These are phyloP conservation scores for Apiotrichum siamense DNA, from an alignment of 1,284 basidiomycete species.

Conservation along the genomic window DNA sequence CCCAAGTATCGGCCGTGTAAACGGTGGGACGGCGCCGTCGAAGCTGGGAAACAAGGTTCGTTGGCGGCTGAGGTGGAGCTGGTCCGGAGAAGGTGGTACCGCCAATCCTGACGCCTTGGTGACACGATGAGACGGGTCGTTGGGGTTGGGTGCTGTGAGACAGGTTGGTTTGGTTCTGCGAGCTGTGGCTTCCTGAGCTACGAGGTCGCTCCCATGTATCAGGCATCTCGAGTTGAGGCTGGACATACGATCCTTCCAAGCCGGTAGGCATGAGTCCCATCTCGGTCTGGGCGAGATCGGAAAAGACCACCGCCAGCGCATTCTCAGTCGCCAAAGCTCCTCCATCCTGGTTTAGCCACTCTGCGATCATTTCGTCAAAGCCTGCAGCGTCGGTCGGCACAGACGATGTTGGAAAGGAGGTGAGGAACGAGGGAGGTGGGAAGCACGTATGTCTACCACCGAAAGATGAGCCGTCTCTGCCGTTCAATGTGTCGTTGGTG, in stretches of 20 bases:
- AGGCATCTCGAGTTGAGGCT: not conserved
- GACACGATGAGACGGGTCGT: no score
- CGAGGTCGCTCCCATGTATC: no score
- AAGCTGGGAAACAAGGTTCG: no score
- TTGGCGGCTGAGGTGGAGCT: no score
- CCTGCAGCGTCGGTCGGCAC: not conserved
- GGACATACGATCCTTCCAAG: not conserved
- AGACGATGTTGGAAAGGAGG: not conserved
- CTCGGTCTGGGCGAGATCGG: constrained; percentile 1
- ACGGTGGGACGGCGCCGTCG: no score
- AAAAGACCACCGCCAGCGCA: constrained; percentile 6
- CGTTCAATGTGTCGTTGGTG: not conserved
- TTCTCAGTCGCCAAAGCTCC: constrained; percentile 1
- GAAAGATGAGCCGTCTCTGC: not conserved
- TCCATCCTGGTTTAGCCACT: constrained; percentile 9
- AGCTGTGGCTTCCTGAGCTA: no score
- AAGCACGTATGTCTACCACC: not conserved
- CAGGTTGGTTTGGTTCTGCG: no score
- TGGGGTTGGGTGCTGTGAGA: no score
- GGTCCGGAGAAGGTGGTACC: no score
- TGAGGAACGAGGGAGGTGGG: not conserved
- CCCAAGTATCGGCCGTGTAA: constrained; percentile 5
- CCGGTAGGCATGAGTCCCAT: no score
- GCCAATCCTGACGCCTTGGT: no score
- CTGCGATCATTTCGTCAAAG: constrained; percentile 5